Percentiles rank a stretch among this genome's conserved stretches.
Conservation (phyloP, 78 protist species). For the Dictyostelium citrinum region DNA sequence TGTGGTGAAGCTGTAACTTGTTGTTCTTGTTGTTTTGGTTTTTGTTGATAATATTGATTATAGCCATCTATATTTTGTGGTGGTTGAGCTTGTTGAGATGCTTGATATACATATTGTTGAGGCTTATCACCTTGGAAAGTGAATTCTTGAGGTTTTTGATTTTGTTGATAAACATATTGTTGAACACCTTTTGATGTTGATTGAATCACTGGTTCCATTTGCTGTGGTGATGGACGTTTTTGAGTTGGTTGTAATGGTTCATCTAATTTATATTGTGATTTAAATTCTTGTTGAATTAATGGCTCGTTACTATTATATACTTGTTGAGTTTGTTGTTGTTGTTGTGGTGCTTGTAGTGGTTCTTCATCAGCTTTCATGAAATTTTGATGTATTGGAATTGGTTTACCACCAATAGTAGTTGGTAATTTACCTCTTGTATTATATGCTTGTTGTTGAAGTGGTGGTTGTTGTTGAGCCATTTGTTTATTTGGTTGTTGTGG, state of each 20-base stretch:
- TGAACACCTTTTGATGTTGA: background rate
- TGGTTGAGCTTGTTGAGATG: background rate
- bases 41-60: background rate
- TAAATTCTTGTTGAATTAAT: background rate
- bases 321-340: background rate
- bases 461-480: background rate
- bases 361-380: background rate
- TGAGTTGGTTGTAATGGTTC: slow-evolving; percentile 28
- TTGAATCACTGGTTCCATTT: background rate
- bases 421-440: background rate
- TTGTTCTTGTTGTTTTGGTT: background rate
- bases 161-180: background rate
- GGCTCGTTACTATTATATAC: background rate
- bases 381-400: background rate
- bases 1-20: background rate
- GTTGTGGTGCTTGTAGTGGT: background rate
- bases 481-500: slow-evolving; percentile 8
- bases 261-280: background rate
- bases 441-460: background rate
- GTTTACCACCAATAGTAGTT: background rate
- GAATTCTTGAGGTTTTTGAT: background rate
- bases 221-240: background rate
- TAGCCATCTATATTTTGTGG: background rate
- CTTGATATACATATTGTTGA: background rate
- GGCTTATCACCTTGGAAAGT: background rate